Conservation (phyloP, 148 eudicot species). For the Vaccinium darrowii region DNA sequence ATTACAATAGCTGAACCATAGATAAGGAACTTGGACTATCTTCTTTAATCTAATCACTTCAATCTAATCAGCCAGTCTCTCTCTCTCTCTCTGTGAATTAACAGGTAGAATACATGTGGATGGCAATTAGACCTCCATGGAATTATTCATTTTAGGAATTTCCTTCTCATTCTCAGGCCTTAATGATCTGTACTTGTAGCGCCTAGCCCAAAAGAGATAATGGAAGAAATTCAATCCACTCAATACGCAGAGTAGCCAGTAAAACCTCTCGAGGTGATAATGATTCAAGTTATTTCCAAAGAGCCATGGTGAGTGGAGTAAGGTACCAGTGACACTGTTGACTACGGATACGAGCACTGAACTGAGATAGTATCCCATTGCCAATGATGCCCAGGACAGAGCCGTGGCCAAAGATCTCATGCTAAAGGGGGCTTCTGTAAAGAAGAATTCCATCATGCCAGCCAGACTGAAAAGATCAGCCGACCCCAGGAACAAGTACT, state of each 20-base stretch:
- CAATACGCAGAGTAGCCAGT: constrained; percentile 76
- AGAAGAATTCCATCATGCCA: constrained; percentile 85
- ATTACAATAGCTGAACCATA: background rate
- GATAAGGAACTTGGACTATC: background rate
- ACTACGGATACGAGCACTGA: constrained; percentile 65
- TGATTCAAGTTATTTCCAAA: constrained; percentile 66
- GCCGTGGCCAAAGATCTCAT: constrained; percentile 88
- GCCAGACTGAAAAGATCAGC: constrained; percentile 92
- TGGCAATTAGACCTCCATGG: constrained; percentile 13
- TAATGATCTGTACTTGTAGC: constrained; percentile 49
- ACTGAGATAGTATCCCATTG: constrained; percentile 88
- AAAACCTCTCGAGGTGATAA: constrained; percentile 72
- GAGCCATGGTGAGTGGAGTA: constrained; percentile 71
- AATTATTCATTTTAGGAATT: background rate
- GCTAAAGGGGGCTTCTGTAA: constrained; percentile 84
- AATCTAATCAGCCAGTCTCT: background rate
- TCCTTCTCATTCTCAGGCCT: constrained; percentile 18
- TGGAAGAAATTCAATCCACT: constrained; percentile 67
- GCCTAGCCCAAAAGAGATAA: constrained; percentile 65
- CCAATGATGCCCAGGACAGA: constrained; percentile 88
- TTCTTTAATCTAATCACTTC: constrained; percentile 16
- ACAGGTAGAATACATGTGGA: background rate
- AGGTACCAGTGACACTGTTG: constrained; percentile 43
- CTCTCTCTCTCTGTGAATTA: background rate
- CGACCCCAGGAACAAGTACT: constrained; percentile 81